These are phyloP conservation scores for Zymoseptoria tritici DNA, from an alignment of 2,329 filamentous ascomycete species.

Conservation along the genomic window DNA sequence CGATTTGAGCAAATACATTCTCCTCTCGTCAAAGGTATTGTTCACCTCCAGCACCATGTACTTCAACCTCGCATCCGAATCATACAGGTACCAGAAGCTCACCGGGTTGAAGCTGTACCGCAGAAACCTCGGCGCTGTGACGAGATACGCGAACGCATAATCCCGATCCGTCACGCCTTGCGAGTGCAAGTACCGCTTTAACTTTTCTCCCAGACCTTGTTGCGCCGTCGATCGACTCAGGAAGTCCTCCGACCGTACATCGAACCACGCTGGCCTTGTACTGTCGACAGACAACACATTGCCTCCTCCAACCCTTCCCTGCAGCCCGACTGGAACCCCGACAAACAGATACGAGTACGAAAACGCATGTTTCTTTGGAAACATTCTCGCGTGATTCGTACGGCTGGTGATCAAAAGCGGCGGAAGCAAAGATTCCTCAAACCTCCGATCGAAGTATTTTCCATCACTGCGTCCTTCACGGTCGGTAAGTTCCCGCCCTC, in stretches of 20 bases:
- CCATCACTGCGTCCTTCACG: neutral
- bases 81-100: conserved; percentile 74
- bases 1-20: conserved; percentile 52
- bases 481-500: conserved; percentile 19
- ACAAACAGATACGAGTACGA: conserved; percentile 63
- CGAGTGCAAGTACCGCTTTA: conserved; percentile 49
- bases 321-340: conserved; percentile 59
- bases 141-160: conserved; percentile 62
- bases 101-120: conserved; percentile 69
- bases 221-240: conserved; percentile 48
- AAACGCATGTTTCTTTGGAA: conserved; percentile 62
- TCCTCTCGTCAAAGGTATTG: conserved; percentile 67
- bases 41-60: conserved; percentile 68
- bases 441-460: conserved; percentile 14
- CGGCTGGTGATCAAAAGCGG: conserved; percentile 57
- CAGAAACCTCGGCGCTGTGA: conserved; percentile 62
- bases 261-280: conserved; percentile 46
- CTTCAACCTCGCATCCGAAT: conserved; percentile 47
- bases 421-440: conserved; percentile 29
- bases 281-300: conserved; percentile 48
- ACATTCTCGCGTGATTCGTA: conserved; percentile 59
- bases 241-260: conserved; percentile 54
- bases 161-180: conserved; percentile 51
- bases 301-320: conserved; percentile 41
- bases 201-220: conserved; percentile 55